These are phyloP conservation scores for Aspergillus sp. DNA, from an alignment of 2,329 filamentous ascomycete genomes.

Conservation along the genomic window DNA sequence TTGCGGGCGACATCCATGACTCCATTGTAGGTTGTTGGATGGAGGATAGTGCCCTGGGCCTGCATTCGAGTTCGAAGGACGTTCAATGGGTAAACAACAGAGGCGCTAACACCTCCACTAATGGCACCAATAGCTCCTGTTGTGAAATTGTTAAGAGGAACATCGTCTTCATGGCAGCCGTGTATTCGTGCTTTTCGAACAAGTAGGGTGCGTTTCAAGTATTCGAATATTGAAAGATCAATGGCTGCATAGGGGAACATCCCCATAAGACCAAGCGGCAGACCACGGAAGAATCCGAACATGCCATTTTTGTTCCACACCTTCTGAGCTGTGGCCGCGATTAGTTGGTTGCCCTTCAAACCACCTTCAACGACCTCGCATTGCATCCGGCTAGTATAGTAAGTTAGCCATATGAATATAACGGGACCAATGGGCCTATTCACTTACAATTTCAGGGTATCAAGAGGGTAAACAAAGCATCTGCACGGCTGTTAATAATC, in stretches of 20 bases:
- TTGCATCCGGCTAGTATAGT: slow-evolving; percentile 71
- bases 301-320: slow-evolving; percentile 79
- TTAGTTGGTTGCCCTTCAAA: slow-evolving; percentile 76
- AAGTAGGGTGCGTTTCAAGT: slow-evolving; percentile 76
- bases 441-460: slow-evolving; percentile 63
- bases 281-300: slow-evolving; percentile 79
- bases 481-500: slow-evolving; percentile 42
- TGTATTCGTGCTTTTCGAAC: slow-evolving; percentile 66
- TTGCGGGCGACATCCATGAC: slow-evolving; percentile 85
- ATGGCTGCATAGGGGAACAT: slow-evolving; percentile 99
- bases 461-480: slow-evolving; percentile 91
- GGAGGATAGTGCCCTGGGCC: slow-evolving; percentile 90
- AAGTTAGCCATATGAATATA: slow-evolving; percentile 9
- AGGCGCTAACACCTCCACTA: slow-evolving; percentile 87
- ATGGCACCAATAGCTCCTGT: slow-evolving; percentile 88
- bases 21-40: slow-evolving; percentile 85
- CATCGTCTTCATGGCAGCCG: slow-evolving; percentile 79
- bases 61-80: slow-evolving; percentile 88
- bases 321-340: slow-evolving; percentile 77
- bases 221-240: slow-evolving; percentile 92
- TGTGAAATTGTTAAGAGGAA: slow-evolving; percentile 73
- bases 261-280: slow-evolving; percentile 89
- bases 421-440: neutral
- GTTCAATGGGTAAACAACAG: slow-evolving; percentile 93
- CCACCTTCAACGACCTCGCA: slow-evolving; percentile 90